Conservation (phyloP, 495 filamentous ascomycete species). For the Podospora comata region DNA sequence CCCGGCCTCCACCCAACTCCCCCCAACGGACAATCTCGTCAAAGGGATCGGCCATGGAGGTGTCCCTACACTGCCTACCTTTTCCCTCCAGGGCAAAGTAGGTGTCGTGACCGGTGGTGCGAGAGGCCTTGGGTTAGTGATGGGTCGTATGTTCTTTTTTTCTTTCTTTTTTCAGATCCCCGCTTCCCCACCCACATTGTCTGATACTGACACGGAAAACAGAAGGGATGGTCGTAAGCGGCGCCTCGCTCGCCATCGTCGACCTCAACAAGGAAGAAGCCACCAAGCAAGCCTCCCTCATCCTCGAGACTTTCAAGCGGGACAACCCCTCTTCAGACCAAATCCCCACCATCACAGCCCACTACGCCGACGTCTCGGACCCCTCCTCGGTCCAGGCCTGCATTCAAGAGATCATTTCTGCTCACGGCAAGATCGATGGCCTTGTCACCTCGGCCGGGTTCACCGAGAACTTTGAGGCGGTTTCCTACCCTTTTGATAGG, state of each 20-base stretch:
- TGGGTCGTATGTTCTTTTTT: conserved; percentile 54
- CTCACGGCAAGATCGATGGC: conserved; percentile 80
- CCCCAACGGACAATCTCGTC: conserved; percentile 57
- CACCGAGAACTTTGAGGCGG: conserved; percentile 91
- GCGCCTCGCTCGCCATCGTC: conserved; percentile 86
- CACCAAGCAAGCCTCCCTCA: conserved; percentile 63
- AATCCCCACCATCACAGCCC: conserved; percentile 79
- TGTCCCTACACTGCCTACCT: conserved; percentile 54
- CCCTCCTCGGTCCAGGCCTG: conserved; percentile 69
- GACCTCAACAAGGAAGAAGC: conserved; percentile 91
- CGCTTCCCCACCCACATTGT: background rate
- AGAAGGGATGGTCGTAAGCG: conserved; percentile 76
- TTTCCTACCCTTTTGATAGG: conserved; percentile 81
- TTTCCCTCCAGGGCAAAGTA: conserved; percentile 75
- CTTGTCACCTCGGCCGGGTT: conserved; percentile 95
- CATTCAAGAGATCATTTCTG: conserved; percentile 62
- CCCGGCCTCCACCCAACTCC: conserved; percentile 47
- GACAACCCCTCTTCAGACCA: conserved; percentile 70
- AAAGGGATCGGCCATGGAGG: conserved; percentile 60
- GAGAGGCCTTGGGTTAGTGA: conserved; percentile 80
- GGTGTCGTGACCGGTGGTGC: conserved; percentile 84
- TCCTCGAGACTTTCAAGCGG: conserved; percentile 67
- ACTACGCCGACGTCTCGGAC: conserved; percentile 82
- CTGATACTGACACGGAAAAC: too few relatives aligned
- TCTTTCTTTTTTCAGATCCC: background rate